These are phyloP conservation scores for Nannochloropsis oceanica DNA, from an alignment of 108 stramenopile species.

Conservation along the genomic window DNA sequence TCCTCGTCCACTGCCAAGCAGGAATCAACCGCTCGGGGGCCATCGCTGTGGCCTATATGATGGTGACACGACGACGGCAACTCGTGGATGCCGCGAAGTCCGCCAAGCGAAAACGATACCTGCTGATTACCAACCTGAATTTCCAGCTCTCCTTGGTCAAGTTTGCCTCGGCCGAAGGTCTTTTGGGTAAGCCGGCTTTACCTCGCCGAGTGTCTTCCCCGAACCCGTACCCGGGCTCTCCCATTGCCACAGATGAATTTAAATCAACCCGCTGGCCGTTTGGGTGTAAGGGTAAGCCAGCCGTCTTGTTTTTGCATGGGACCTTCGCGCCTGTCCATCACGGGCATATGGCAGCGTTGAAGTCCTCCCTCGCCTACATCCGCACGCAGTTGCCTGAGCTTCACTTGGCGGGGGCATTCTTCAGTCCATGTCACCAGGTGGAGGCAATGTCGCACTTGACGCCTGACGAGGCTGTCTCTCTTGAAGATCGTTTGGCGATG, in stretches of 20 bases:
- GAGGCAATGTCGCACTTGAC: not conserved
- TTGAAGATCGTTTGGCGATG: not conserved
- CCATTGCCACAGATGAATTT: not conserved
- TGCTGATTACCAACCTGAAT: not conserved
- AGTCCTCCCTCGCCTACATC: not conserved
- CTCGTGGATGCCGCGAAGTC: not conserved
- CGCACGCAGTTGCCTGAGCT: not conserved
- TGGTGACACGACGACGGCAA: not conserved
- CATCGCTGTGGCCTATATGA: not conserved
- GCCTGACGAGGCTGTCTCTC: not conserved
- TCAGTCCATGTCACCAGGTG: not conserved
- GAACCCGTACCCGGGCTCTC: not conserved
- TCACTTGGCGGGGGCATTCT: not conserved
- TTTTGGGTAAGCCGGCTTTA: not conserved
- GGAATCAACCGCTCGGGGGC: not conserved
- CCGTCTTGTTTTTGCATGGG: not conserved
- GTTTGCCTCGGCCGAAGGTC: not conserved
- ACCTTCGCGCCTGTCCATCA: not conserved
- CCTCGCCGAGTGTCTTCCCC: not conserved
- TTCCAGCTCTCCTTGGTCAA: not conserved
- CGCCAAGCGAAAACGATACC: not conserved
- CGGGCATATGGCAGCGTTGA: not conserved
- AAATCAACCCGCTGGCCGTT: not conserved
- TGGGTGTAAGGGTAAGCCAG: not conserved
- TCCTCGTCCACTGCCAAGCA: not conserved